phyloP scores from a whole-genome alignment of 805 yeast species.

The Spathaspora sp. region DNA sequence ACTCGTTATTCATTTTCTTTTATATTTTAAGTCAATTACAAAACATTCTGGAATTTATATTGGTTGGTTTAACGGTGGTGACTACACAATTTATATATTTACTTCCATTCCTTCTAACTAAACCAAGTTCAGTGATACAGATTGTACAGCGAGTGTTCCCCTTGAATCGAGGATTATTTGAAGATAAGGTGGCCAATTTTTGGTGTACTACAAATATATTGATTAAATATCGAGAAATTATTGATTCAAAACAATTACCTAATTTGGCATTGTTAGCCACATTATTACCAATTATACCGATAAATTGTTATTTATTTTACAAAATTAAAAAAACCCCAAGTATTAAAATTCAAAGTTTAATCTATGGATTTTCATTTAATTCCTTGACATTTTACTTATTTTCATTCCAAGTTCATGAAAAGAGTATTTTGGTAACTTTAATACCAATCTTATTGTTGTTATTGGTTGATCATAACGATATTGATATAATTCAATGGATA shows the following conservation, averaged over 20 bases:
- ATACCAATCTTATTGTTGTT: slow-evolving; percentile 75
- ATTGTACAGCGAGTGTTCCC: slow-evolving; percentile 76
- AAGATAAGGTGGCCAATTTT: slow-evolving; percentile 94
- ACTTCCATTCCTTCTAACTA: slow-evolving; percentile 54
- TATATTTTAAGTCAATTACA: slow-evolving; percentile 58
- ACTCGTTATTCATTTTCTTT: slow-evolving; percentile 83
- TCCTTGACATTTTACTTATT: slow-evolving; percentile 87
- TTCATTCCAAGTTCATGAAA: slow-evolving; percentile 95
- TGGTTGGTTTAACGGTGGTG: slow-evolving; percentile 64
- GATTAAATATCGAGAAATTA: slow-evolving; percentile 61
- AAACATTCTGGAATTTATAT: slow-evolving; percentile 49
- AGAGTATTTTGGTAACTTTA: slow-evolving; percentile 82
- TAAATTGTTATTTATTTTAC: slow-evolving; percentile 33
- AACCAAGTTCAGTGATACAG: slow-evolving; percentile 39
- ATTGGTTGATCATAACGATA: slow-evolving; percentile 51
- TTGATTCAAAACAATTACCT: slow-evolving; percentile 58
- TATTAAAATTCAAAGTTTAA: slow-evolving; percentile 13
- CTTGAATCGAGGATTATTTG: slow-evolving; percentile 89
- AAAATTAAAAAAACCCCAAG: slow-evolving; percentile 18
- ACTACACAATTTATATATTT: slow-evolving; percentile 48
- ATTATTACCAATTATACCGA: slow-evolving; percentile 30
- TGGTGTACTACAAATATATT: slow-evolving; percentile 93
- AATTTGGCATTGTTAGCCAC: slow-evolving; percentile 54
- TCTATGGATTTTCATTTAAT: slow-evolving; percentile 75
- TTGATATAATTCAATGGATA: slow-evolving; percentile 83